A percentile compares a stretch with the other conserved stretches of the same genome.
phyloP scores from a whole-genome alignment of 148 eudicot species.

The Polygonum maritimum region DNA sequence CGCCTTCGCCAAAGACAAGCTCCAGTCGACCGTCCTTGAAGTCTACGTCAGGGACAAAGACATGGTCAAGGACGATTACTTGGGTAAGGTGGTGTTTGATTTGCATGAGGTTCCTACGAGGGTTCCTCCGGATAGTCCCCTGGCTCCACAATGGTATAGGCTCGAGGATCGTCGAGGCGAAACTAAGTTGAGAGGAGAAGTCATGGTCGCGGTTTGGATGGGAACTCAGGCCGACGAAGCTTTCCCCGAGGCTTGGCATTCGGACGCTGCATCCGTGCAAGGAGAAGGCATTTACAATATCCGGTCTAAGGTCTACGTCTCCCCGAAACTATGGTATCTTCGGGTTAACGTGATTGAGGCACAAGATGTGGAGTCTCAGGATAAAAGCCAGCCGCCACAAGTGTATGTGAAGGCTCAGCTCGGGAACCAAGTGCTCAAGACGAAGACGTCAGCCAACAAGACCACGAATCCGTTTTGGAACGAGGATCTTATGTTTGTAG shows the following conservation, averaged over 20 bases:
- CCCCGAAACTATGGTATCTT: constrained; percentile 39
- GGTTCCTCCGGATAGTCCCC: constrained; percentile 42
- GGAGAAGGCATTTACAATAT: constrained; percentile 33
- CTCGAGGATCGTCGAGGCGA: constrained; percentile 37
- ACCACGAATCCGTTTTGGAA: constrained; percentile 33
- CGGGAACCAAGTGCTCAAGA: constrained; percentile 22
- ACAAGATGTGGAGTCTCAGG: constrained; percentile 34
- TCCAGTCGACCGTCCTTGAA: constrained; percentile 34
- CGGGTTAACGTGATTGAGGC: constrained; percentile 38
- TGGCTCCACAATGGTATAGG: constrained; percentile 40
- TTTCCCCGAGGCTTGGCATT: constrained; percentile 44
- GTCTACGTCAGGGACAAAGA: constrained; percentile 32
- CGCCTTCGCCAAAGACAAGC: constrained; percentile 36
- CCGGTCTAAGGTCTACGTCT: constrained; percentile 35
- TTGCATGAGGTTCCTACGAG: constrained; percentile 33
- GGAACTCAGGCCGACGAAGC: constrained; percentile 48
- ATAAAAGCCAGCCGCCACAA: constrained; percentile 25
- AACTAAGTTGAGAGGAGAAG: constrained; percentile 27
- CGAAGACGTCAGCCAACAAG: constrained; percentile 21
- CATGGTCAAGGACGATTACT: constrained; percentile 35
- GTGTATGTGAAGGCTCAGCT: constrained; percentile 29
- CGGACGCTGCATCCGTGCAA: constrained; percentile 28
- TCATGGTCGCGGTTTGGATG: constrained; percentile 45
- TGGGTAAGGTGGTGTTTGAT: constrained; percentile 35
- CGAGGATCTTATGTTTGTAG: constrained; percentile 36